Evolutionary conservation across 495 filamentous ascomycete species (phyloP).

Genomic region (Aspergillus funiculosus): DNA sequence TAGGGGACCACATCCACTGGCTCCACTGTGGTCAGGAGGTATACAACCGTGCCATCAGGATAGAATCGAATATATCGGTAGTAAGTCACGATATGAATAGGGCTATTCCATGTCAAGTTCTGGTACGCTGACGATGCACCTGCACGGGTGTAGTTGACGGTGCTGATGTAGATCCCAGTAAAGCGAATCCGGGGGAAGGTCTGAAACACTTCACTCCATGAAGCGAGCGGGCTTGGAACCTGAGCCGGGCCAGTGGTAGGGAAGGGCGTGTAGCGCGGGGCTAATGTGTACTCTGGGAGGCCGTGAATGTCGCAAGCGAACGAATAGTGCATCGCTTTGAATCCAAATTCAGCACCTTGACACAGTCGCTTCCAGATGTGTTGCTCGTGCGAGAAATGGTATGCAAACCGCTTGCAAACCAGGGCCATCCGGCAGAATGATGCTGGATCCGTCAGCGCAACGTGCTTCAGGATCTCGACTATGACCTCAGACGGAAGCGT

Average conservation of each 20-base stretch:
- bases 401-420: conserved; percentile 85
- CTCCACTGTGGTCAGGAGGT: conserved; percentile 70
- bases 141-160: conserved; percentile 86
- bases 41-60: conserved; percentile 77
- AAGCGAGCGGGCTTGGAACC: conserved; percentile 34
- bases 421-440: conserved; percentile 71
- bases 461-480: conserved; percentile 61
- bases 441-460: conserved; percentile 71
- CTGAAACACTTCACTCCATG: conserved; percentile 64
- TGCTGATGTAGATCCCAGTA: conserved; percentile 91
- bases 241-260: conserved; percentile 27
- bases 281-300: conserved; percentile 44
- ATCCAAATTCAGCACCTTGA: conserved; percentile 63
- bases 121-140: conserved; percentile 58
- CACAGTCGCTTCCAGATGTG: conserved; percentile 83
- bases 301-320: conserved; percentile 63
- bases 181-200: conserved; percentile 81
- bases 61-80: conserved; percentile 96
- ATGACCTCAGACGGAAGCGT: conserved; percentile 77
- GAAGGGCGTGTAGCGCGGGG: conserved; percentile 38
- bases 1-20: conserved; percentile 78
- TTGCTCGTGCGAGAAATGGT: conserved; percentile 77
- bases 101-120: conserved; percentile 63
- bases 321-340: conserved; percentile 78
- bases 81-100: conserved; percentile 95